Evolutionary conservation across 495 filamentous ascomycete genomes (phyloP).

Genomic region (Lasiosphaeriaceae sp.): DNA sequence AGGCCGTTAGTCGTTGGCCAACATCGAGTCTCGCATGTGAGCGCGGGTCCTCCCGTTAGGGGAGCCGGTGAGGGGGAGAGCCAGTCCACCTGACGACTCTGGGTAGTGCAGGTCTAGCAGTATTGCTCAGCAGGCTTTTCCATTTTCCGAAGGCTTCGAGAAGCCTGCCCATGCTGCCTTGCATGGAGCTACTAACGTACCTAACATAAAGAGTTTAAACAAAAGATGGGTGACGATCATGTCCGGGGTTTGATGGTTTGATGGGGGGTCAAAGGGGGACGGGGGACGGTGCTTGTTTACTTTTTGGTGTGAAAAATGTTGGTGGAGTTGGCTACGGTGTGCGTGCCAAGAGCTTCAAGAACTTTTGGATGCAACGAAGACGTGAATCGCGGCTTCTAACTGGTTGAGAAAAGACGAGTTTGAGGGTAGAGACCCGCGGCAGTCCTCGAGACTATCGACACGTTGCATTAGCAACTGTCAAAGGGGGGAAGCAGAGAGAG

Average conservation of each 20-base stretch:
- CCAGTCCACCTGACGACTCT: constrained; percentile 9
- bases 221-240: background rate
- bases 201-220: constrained; percentile 1
- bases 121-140: background rate
- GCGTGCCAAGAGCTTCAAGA: no score
- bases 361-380: no score
- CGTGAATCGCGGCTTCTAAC: no score
- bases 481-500: no score
- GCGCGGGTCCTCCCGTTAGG: constrained; percentile 21
- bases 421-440: no score
- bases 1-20: constrained; percentile 8
- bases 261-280: no score
- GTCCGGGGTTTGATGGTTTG: background rate
- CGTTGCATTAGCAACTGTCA: no score
- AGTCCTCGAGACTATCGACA: no score
- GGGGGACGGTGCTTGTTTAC: no score
- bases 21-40: constrained; percentile 4
- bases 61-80: background rate
- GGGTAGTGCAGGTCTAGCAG: constrained; percentile 5
- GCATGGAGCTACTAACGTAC: background rate
- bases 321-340: no score
- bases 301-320: no score
- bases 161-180: constrained; percentile 3
- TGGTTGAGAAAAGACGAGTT: no score
- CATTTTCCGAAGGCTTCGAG: background rate